A percentile compares a stretch with the other conserved stretches of the same genome.
Conservation (phyloP, 805 yeast genomes). For the Candida coquimbonensis region DNA sequence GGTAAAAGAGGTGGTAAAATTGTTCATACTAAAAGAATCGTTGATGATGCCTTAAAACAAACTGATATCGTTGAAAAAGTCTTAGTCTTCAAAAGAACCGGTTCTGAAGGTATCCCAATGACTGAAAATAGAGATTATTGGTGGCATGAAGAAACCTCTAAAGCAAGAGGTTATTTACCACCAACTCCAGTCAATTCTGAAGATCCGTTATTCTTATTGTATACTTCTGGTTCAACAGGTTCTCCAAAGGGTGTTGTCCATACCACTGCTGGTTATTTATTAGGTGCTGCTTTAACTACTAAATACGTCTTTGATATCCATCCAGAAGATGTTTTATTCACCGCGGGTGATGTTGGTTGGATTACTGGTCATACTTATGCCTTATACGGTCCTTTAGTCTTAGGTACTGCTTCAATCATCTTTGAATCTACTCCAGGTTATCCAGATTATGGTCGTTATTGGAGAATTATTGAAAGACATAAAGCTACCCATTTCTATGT, state of each 20-base stretch:
- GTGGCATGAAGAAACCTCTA: slow-evolving; percentile 89
- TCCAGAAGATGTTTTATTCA: slow-evolving; percentile 79
- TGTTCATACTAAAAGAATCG: slow-evolving; percentile 87
- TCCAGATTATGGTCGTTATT: slow-evolving; percentile 91
- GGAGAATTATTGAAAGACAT: slow-evolving; percentile 91
- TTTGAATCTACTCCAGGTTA: slow-evolving; percentile 98
- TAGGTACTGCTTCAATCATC: slow-evolving; percentile 87
- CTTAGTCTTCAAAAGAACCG: slow-evolving; percentile 84
- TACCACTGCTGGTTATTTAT: slow-evolving; percentile 86
- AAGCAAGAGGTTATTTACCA: slow-evolving; percentile 79
- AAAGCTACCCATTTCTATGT: slow-evolving; percentile 94
- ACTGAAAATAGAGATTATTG: slow-evolving; percentile 77
- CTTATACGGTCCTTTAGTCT: slow-evolving; percentile 82
- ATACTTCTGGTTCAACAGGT: slow-evolving; percentile 98
- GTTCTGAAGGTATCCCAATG: slow-evolving; percentile 64
- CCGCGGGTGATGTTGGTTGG: slow-evolving; percentile 99
- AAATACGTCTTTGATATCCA: slow-evolving; percentile 92
- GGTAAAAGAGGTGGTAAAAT: slow-evolving; percentile 94
- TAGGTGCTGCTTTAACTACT: slow-evolving; percentile 89
- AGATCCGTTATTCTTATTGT: slow-evolving; percentile 91
- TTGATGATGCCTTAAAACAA: slow-evolving; percentile 82
- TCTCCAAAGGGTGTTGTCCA: slow-evolving; percentile 98
- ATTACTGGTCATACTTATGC: slow-evolving; percentile 98
- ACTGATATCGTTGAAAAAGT: slow-evolving; percentile 74
- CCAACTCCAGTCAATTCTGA: slow-evolving; percentile 85